A percentile compares a stretch with the other conserved stretches of the same genome.
Evolutionary conservation across 352 stramenopile genomes (phyloP).

Genomic region (Poterioochromonas sp.): DNA sequence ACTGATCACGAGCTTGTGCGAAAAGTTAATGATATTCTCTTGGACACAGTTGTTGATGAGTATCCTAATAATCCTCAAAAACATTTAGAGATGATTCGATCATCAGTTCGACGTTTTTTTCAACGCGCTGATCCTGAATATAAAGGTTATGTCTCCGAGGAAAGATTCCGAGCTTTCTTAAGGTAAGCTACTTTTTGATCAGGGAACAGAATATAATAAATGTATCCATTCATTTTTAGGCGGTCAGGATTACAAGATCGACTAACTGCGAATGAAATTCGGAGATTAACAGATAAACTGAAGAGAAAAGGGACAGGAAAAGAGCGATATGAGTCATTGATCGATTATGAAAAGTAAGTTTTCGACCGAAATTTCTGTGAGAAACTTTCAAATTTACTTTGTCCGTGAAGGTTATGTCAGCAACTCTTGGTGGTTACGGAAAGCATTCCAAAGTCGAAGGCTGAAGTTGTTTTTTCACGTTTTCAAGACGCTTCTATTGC

Average conservation of each 20-base stretch:
- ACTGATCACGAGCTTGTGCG: slow-evolving; percentile 16
- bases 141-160: slow-evolving; percentile 15
- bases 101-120: slow-evolving; percentile 24
- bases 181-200: neutral
- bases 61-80: neutral
- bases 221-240: neutral
- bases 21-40: slow-evolving; percentile 22
- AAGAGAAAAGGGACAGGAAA: neutral
- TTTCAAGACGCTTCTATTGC: slow-evolving; percentile 16
- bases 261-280: slow-evolving; percentile 23
- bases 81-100: neutral
- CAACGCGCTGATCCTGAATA: slow-evolving; percentile 20
- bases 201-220: neutral
- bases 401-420: slow-evolving; percentile 26
- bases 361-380: no score
- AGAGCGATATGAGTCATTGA: neutral
- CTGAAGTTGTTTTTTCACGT: neutral
- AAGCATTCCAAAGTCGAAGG: neutral
- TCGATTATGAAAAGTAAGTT: slow-evolving; percentile 34
- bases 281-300: slow-evolving; percentile 12
- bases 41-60: slow-evolving; percentile 18
- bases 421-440: neutral
- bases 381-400: no score
- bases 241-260: slow-evolving; percentile 13
- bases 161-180: slow-evolving; percentile 29